These are phyloP conservation scores for Termitomyces sp. DNA, from an alignment of 768 basidiomycete genomes.

Conservation along the genomic window DNA sequence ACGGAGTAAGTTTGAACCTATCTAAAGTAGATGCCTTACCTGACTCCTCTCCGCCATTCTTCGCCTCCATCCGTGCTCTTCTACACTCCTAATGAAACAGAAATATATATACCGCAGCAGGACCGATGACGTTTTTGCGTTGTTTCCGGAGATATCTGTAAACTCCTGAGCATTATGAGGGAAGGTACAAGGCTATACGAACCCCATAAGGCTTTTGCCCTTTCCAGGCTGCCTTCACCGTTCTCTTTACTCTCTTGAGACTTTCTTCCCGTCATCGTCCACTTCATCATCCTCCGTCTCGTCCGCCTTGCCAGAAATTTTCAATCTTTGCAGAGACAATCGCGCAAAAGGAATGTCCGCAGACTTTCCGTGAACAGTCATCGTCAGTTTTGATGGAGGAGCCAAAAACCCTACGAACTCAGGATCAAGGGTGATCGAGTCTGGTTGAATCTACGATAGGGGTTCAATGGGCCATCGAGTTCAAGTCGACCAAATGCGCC, in stretches of 20 bases:
- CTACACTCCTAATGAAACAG: not conserved
- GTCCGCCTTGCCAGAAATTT: slow-evolving; percentile 72
- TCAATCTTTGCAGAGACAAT: slow-evolving; percentile 73
- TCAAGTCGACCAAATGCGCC: slow-evolving; percentile 33
- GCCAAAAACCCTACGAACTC: slow-evolving; percentile 72
- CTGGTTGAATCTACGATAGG: slow-evolving; percentile 71
- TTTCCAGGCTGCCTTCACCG: slow-evolving; percentile 87
- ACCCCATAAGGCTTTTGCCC: slow-evolving; percentile 81
- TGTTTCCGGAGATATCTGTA: slow-evolving; percentile 77
- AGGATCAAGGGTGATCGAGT: slow-evolving; percentile 84
- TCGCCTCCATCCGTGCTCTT: slow-evolving; percentile 29
- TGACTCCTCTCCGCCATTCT: slow-evolving; percentile 21
- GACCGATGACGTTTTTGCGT: slow-evolving; percentile 93
- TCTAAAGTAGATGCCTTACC: slow-evolving; percentile 37
- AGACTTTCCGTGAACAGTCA: slow-evolving; percentile 31
- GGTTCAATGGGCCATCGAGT: not conserved
- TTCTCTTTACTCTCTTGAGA: slow-evolving; percentile 63
- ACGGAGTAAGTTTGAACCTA: slow-evolving; percentile 30
- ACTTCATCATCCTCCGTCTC: slow-evolving; percentile 51
- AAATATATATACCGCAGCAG: slow-evolving; percentile 54
- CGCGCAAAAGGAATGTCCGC: slow-evolving; percentile 60
- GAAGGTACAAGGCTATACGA: slow-evolving; percentile 7
- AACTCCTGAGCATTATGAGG: not conserved
- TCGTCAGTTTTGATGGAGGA: slow-evolving; percentile 57
- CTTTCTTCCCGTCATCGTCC: slow-evolving; percentile 24